A percentile compares a stretch with the other conserved stretches of the same genome.
Evolutionary conservation across 2,329 filamentous ascomycete genomes (phyloP).

Genomic region (Aspergillus ochraceus): DNA sequence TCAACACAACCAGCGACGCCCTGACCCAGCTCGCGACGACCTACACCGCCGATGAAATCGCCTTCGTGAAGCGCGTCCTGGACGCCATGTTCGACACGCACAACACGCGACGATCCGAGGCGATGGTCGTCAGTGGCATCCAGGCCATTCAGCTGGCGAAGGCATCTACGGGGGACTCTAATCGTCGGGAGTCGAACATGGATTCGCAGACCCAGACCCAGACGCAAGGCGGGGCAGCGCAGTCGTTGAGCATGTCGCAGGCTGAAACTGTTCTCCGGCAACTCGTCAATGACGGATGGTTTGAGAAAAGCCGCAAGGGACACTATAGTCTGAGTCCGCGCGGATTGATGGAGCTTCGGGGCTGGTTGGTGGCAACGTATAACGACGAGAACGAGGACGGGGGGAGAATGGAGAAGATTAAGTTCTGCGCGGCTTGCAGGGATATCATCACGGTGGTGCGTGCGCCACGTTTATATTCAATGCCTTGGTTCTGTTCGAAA

Average conservation of each 20-base stretch:
- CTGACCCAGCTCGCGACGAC: slow-evolving; percentile 84
- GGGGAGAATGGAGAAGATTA: slow-evolving; percentile 67
- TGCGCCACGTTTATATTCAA: slow-evolving; percentile 2
- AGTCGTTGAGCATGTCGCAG: slow-evolving; percentile 71
- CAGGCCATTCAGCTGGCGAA: slow-evolving; percentile 72
- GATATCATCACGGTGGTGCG: slow-evolving; percentile 77
- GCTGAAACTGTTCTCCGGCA: slow-evolving; percentile 70
- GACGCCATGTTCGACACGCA: slow-evolving; percentile 90
- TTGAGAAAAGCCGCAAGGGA: slow-evolving; percentile 69
- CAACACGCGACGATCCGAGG: slow-evolving; percentile 77
- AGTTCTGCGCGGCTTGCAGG: slow-evolving; percentile 82
- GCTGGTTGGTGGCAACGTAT: slow-evolving; percentile 85
- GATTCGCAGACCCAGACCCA: slow-evolving; percentile 29
- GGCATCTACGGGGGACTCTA: slow-evolving; percentile 34
- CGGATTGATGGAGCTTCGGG: slow-evolving; percentile 78
- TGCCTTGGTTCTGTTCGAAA: neutral
- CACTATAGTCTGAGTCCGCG: slow-evolving; percentile 78
- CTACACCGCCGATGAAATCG: slow-evolving; percentile 78
- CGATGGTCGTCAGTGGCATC: slow-evolving; percentile 77
- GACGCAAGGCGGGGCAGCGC: slow-evolving; percentile 34
- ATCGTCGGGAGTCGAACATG: slow-evolving; percentile 49
- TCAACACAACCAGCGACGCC: slow-evolving; percentile 84
- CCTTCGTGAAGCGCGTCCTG: slow-evolving; percentile 82
- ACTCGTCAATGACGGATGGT: slow-evolving; percentile 79
- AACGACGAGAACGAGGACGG: slow-evolving; percentile 69